Conservation (phyloP, 2,329 filamentous ascomycete species). For the Paraphaeosphaeria sporulosa region DNA sequence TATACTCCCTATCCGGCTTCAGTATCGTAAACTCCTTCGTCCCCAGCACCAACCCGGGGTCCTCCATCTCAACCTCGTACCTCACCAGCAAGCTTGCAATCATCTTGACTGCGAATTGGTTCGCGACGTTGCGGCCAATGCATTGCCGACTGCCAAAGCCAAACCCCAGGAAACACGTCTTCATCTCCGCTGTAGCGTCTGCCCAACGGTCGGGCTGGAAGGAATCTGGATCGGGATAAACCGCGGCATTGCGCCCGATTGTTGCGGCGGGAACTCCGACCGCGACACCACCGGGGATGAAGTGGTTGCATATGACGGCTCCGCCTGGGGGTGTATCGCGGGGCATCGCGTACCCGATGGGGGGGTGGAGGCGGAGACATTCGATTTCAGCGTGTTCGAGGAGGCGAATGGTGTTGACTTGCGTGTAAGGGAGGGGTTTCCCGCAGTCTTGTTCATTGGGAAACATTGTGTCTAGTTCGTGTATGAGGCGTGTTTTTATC, state of each 20-base stretch:
- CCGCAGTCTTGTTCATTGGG: slow-evolving; percentile 7
- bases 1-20: slow-evolving; percentile 24
- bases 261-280: slow-evolving; percentile 23
- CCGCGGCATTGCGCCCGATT: slow-evolving; percentile 21
- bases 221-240: slow-evolving; percentile 16
- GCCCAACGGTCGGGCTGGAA: slow-evolving; percentile 23
- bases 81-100: slow-evolving; percentile 19
- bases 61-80: slow-evolving; percentile 22
- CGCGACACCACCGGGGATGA: slow-evolving; percentile 21
- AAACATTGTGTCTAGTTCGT: slow-evolving; percentile 20
- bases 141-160: slow-evolving; percentile 25
- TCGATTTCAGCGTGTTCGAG: slow-evolving; percentile 24
- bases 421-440: slow-evolving; percentile 18
- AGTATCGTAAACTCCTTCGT: slow-evolving; percentile 27
- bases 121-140: slow-evolving; percentile 25
- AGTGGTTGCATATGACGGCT: slow-evolving; percentile 17
- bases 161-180: slow-evolving; percentile 24
- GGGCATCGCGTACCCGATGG: slow-evolving; percentile 24
- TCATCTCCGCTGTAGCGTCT: slow-evolving; percentile 18
- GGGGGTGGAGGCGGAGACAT: slow-evolving; percentile 23
- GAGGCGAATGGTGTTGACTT: slow-evolving; percentile 21
- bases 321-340: slow-evolving; percentile 22
- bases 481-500: slow-evolving; percentile 16
- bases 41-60: slow-evolving; percentile 19
- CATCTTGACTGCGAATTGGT: slow-evolving; percentile 27